Evolutionary conservation across 2,329 filamentous ascomycete species (phyloP).

Genomic region (Trichoderma semiorbis): DNA sequence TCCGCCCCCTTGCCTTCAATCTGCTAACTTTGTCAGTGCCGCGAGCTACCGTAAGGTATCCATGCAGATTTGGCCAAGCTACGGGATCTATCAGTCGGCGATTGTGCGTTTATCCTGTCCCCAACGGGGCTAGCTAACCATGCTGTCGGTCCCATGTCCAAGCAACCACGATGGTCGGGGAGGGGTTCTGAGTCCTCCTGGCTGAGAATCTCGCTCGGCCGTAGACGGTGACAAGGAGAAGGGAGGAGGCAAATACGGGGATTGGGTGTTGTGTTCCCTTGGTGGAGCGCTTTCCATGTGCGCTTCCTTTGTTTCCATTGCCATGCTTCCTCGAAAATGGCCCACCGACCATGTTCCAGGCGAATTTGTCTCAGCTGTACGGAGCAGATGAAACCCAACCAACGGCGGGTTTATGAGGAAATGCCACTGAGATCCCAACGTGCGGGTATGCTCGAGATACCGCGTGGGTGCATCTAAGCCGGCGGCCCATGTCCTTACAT

Average conservation of each 20-base stretch:
- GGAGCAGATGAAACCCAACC: constrained; percentile 30
- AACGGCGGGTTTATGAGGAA: constrained; percentile 23
- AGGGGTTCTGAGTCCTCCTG: neutral
- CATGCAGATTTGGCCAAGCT: constrained; percentile 17
- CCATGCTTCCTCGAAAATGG: constrained; percentile 15
- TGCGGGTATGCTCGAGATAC: constrained; percentile 14
- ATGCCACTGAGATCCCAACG: constrained; percentile 22
- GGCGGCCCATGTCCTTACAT: constrained; percentile 14
- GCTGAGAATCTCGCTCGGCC: constrained; percentile 17
- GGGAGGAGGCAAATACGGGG: neutral
- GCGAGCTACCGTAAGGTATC: constrained; percentile 17
- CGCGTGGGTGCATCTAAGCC: constrained; percentile 19
- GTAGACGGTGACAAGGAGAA: constrained; percentile 4
- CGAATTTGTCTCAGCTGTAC: constrained; percentile 31
- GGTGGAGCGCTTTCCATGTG: constrained; percentile 16
- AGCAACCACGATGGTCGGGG: neutral
- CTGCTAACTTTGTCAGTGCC: constrained; percentile 17
- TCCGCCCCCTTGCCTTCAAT: neutral
- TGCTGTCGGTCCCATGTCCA: constrained; percentile 14
- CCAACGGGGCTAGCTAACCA: constrained; percentile 11
- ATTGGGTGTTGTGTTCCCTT: constrained; percentile 5
- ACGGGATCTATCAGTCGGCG: constrained; percentile 18
- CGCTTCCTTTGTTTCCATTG: constrained; percentile 14
- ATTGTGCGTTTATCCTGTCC: constrained; percentile 11
- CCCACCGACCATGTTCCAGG: constrained; percentile 20